Conservation (phyloP, 441 rosid genomes). For the Jatropha multifida region DNA sequence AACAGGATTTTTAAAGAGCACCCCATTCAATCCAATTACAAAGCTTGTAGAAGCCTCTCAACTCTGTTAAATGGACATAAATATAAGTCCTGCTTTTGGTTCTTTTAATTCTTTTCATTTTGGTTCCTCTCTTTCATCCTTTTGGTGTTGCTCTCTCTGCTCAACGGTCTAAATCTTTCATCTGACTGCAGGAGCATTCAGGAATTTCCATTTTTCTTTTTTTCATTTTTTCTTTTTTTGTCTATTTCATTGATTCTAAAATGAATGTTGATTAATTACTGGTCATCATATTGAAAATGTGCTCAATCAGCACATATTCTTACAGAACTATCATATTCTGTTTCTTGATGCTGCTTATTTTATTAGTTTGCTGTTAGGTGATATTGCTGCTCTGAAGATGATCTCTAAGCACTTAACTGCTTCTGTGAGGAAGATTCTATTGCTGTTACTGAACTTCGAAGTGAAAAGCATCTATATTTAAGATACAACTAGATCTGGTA, state of each 20-base stretch:
- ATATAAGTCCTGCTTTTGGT: not conserved
- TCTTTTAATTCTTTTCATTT: not conserved
- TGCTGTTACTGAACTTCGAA: not conserved
- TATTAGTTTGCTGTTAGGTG: not conserved
- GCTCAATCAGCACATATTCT: not conserved
- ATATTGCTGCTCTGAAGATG: not conserved
- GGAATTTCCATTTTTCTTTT: not conserved
- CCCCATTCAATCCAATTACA: not conserved
- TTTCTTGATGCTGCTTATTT: not conserved
- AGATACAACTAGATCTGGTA: conserved; percentile 6
- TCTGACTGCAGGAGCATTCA: not conserved
- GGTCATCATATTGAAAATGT: not conserved
- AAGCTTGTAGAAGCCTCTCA: not conserved
- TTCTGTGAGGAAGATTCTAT: not conserved
- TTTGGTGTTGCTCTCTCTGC: not conserved
- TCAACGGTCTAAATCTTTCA: not conserved
- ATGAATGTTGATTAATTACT: not conserved
- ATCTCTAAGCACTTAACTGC: not conserved
- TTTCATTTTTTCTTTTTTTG: not conserved
- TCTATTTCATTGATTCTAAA: not conserved
- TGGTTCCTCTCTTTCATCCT: not conserved
- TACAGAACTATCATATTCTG: not conserved
- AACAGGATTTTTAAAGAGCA: not conserved
- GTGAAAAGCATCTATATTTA: not conserved
- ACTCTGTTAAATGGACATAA: not conserved